Conservation (phyloP, 371 early-diverging fungal genomes). For the Rozella allomycis region DNA sequence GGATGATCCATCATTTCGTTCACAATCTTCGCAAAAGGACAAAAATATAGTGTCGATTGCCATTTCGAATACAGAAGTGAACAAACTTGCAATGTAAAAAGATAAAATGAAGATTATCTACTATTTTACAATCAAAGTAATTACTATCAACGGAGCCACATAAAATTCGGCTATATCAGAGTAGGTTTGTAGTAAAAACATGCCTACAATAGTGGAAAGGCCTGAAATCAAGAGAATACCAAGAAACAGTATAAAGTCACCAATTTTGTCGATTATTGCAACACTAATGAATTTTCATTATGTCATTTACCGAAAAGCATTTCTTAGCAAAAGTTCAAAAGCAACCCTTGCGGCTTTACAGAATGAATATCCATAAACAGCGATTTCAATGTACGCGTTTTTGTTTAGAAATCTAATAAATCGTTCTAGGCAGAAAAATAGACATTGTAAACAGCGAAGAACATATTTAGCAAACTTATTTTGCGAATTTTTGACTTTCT, state of each 20-base stretch:
- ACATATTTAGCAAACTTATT: constrained; percentile 8
- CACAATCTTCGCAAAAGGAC: constrained; percentile 24
- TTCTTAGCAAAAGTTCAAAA: constrained; percentile 4
- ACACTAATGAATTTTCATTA: too few species aligned
- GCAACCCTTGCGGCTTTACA: constrained; percentile 17
- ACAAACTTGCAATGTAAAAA: constrained; percentile 13
- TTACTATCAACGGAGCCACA: neutral
- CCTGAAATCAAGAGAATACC: constrained; percentile 4
- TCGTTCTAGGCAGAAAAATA: constrained; percentile 11
- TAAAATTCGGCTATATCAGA: too few species aligned
- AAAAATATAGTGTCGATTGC: constrained; percentile 29
- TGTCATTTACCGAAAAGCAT: too few species aligned
- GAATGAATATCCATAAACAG: constrained; percentile 22
- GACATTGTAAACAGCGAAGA: constrained; percentile 22
- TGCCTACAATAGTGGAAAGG: too few species aligned
- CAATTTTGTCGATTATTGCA: constrained; percentile 3
- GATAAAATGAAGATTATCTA: constrained; percentile 3
- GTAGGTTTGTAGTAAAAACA: too few species aligned
- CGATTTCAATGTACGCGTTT: constrained; percentile 30
- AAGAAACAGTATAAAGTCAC: constrained; percentile 5
- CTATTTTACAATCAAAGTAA: neutral
- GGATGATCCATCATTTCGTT: constrained; percentile 21
- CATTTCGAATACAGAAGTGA: constrained; percentile 19
- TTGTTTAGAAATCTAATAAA: constrained; percentile 26
- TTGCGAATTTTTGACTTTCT: constrained; percentile 3